Conservation (phyloP, 768 basidiomycete species). For the Tubosaeta sp. region DNA sequence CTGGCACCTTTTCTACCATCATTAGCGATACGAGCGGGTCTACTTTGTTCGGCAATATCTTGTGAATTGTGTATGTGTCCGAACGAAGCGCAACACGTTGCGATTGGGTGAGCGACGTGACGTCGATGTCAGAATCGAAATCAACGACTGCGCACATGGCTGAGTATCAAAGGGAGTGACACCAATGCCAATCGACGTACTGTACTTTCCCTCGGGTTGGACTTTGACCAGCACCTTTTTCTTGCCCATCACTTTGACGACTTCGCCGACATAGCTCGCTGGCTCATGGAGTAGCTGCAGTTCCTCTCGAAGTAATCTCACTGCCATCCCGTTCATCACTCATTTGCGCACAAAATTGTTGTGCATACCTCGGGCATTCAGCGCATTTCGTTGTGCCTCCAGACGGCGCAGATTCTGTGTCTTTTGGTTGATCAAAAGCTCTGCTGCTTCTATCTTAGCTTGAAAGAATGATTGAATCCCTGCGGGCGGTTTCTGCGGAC, state of each 20-base stretch:
- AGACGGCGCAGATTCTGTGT: conserved; percentile 93
- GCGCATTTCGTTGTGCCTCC: conserved; percentile 95
- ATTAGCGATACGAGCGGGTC: conserved; percentile 97
- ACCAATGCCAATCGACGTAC: conserved; percentile 46
- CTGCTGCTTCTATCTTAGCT: conserved; percentile 91
- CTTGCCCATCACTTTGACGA: conserved; percentile 99
- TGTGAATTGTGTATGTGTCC: conserved; percentile 95
- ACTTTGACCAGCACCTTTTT: conserved; percentile 98
- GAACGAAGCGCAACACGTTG: conserved; percentile 94
- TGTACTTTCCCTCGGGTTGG: conserved; percentile 98
- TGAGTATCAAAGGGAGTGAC: background rate
- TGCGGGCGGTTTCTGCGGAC: conserved; percentile 42
- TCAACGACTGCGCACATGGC: conserved; percentile 71
- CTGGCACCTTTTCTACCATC: conserved; percentile 99
- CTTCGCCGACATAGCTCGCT: conserved; percentile 95
- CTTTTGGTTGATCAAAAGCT: conserved; percentile 91
- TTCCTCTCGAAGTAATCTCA: conserved; percentile 87
- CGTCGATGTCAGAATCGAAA: conserved; percentile 82
- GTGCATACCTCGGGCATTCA: conserved; percentile 84
- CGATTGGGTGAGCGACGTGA: conserved; percentile 73
- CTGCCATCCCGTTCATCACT: conserved; percentile 36
- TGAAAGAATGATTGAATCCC: conserved; percentile 91
- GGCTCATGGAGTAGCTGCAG: conserved; percentile 91
- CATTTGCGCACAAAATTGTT: background rate
- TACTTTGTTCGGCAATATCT: conserved; percentile 94